These are phyloP conservation scores for Podospora fimiseda DNA, from an alignment of 495 filamentous ascomycete genomes.

Conservation along the genomic window DNA sequence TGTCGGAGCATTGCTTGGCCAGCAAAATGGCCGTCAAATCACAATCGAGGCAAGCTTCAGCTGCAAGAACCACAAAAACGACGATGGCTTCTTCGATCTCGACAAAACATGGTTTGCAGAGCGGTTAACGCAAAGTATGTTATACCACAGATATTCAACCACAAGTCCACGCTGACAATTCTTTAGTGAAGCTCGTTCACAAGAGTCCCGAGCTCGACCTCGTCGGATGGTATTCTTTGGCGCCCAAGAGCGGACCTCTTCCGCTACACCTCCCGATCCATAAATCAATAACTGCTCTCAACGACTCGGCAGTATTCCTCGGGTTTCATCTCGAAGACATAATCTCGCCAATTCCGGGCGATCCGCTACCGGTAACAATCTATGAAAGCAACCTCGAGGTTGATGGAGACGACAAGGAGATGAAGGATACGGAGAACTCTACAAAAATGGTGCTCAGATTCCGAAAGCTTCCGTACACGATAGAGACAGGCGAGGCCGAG, in stretches of 20 bases:
- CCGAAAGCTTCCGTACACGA: slow-evolving; percentile 72
- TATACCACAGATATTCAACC: neutral
- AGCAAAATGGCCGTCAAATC: slow-evolving; percentile 83
- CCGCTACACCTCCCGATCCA: slow-evolving; percentile 65
- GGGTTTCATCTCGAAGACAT: slow-evolving; percentile 68
- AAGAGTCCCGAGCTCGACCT: slow-evolving; percentile 75
- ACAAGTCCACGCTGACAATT: neutral
- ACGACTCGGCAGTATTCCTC: slow-evolving; percentile 82
- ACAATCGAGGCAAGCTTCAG: slow-evolving; percentile 92
- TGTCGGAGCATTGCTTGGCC: slow-evolving; percentile 79
- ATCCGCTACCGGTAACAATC: slow-evolving; percentile 80
- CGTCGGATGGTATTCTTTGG: slow-evolving; percentile 91
- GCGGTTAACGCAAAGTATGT: slow-evolving; percentile 77
- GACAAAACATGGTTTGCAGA: slow-evolving; percentile 69
- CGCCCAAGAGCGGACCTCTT: slow-evolving; percentile 66
- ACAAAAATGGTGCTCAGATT: slow-evolving; percentile 58
- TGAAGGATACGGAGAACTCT: slow-evolving; percentile 64
- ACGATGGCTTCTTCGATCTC: slow-evolving; percentile 46
- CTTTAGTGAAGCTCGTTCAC: slow-evolving; percentile 79
- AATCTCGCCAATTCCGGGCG: slow-evolving; percentile 51
- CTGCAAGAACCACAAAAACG: slow-evolving; percentile 51
- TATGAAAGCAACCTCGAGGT: slow-evolving; percentile 81
- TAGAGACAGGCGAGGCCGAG: slow-evolving; percentile 92
- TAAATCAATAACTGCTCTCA: slow-evolving; percentile 65
- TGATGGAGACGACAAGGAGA: slow-evolving; percentile 56